Percentiles rank a stretch among this genome's conserved stretches.
These are phyloP conservation scores for Diaporthe humulicola DNA, from an alignment of 2,329 filamentous ascomycete species.

Conservation along the genomic window DNA sequence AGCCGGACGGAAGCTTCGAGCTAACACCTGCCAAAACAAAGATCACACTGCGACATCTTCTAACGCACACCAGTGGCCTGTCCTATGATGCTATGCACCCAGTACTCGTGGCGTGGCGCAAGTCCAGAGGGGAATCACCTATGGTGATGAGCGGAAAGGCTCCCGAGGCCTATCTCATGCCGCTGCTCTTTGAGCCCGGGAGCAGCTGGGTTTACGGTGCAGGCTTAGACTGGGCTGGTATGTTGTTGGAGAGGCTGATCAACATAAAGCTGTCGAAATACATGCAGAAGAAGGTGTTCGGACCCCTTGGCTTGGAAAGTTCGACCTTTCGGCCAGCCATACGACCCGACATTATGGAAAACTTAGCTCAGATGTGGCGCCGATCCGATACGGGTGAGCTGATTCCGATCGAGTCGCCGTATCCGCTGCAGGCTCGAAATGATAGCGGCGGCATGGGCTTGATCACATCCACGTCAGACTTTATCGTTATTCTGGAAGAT, in stretches of 20 bases:
- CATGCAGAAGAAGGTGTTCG: not conserved
- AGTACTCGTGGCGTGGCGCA: not conserved
- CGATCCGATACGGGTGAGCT: not conserved
- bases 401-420: not conserved
- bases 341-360: not conserved
- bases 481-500: not conserved
- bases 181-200: constrained; percentile 59
- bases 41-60: not conserved
- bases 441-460: not conserved
- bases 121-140: not conserved
- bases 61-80: constrained; percentile 11
- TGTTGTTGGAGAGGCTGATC: constrained; percentile 14
- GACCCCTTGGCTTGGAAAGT: not conserved
- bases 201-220: constrained; percentile 56
- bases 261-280: not conserved
- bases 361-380: not conserved
- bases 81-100: constrained; percentile 18
- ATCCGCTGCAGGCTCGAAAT: not conserved
- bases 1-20: not conserved
- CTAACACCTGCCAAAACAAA: not conserved
- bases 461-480: not conserved
- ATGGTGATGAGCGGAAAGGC: not conserved
- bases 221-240: constrained; percentile 57
- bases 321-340: not conserved
- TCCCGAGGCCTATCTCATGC: constrained; percentile 47